These are phyloP conservation scores for Zygosaccharomyces pseudorouxii DNA, from an alignment of 805 yeast genomes.

Conservation along the genomic window DNA sequence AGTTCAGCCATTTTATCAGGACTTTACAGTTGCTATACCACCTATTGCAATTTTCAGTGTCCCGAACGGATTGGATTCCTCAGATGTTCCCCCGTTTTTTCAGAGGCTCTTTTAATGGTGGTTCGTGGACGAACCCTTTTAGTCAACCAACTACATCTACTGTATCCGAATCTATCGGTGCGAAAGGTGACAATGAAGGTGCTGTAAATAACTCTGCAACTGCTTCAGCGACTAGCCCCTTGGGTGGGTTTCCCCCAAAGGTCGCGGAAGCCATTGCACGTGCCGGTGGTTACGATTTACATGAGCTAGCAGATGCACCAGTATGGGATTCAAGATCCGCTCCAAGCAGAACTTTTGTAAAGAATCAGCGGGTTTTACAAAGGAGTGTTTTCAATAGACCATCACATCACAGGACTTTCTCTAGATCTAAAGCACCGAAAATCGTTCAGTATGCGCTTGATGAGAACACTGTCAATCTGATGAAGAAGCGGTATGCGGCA, in stretches of 20 bases:
- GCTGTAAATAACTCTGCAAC: not conserved
- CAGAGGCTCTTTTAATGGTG: conserved; percentile 64
- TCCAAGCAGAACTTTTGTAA: not conserved
- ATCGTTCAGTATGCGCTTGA: conserved; percentile 26
- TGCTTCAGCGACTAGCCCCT: not conserved
- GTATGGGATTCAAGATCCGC: not conserved
- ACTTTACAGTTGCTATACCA: conserved; percentile 30
- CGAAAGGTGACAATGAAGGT: conserved; percentile 2
- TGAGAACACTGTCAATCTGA: conserved; percentile 24
- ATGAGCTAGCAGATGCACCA: not conserved
- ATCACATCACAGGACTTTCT: conserved; percentile 16
- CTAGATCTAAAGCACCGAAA: conserved; percentile 20
- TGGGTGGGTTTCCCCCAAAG: conserved; percentile 19
- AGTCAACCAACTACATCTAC: conserved; percentile 31
- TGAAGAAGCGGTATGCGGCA: conserved; percentile 22
- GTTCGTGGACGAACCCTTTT: conserved; percentile 74
- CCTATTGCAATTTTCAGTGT: conserved; percentile 24
- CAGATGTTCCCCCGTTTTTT: conserved; percentile 68
- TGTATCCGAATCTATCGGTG: conserved; percentile 5
- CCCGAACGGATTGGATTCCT: conserved; percentile 41
- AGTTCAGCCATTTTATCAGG: conserved; percentile 30
- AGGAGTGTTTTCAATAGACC: conserved; percentile 12
- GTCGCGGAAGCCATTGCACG: conserved; percentile 24
- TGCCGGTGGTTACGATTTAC: conserved; percentile 18
- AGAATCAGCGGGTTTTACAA: conserved; percentile 1